Base-by-base conservation (phyloP, 192 early-diverging fungal species). In the Coemansia sp. region DNA sequence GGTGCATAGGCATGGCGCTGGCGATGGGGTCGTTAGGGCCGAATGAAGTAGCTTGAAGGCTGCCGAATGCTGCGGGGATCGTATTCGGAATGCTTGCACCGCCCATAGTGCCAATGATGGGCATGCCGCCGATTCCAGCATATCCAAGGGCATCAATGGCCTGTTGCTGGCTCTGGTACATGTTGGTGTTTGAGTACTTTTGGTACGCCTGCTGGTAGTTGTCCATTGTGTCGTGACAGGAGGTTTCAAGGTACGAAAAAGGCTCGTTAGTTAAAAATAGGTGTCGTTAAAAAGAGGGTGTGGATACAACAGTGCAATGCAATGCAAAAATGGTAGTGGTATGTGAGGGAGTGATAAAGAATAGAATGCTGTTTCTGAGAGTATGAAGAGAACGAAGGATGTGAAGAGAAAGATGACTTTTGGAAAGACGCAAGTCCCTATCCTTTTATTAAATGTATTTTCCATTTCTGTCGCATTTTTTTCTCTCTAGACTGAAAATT, bases 171-270 rank as follows among this genome's bases (percentile, higher is more conserved):
- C 21, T n/a, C 28, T 10, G 55, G 55, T 57, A 57, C 29, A 57
- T 57, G 55, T 18, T 34, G n/a, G 18, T 6, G 28, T 30, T 26
- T 20, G 55, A 12, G 30, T 33, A 57, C 55, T 57, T 57, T 57
- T 57, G 55, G 55, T 57, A 57, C n/a, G 55, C 55, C n/a, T 57
- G 55, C 31, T 57, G 55, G 55, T 57, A 57, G 55, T 57, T 57
- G 55, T 57, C 55, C 55, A 57, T 57, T 57, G 48, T 51, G 39
- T 8, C 16, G 16, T 15, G 39, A 40, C 10, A 13, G 16, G 39
- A 2, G 9, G 39, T 26, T 18, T 0, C 12, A 23, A 53, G 31
- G 18, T 28, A 15, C n/a, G n/a, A n/a, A 10, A 51, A 51, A 25
- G 9, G 23, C 23, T 51, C 25, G 55, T 57, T 57, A 31, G 9